phyloP scores from a whole-genome alignment of 2,329 filamentous ascomycete genomes.

The Penicillium hesseltinei region DNA sequence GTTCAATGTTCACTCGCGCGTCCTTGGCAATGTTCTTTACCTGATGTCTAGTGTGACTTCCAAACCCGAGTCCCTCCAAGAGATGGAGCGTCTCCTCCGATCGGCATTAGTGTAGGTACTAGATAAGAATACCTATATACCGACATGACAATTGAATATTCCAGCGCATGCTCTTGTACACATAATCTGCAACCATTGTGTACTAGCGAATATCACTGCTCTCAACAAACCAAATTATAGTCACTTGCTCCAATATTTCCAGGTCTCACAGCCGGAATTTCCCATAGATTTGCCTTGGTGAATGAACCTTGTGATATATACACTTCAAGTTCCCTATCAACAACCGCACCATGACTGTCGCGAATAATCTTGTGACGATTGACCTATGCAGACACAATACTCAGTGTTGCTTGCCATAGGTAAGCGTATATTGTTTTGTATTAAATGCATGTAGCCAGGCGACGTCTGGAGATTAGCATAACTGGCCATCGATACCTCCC shows the following conservation, averaged over 20 bases:
- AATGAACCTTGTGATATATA: neutral
- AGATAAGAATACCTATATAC: neutral
- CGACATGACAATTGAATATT: neutral
- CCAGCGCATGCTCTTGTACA: neutral
- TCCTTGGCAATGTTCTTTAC: constrained; percentile 61
- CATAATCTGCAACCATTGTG: neutral
- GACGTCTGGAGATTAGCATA: neutral
- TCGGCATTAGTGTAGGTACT: constrained; percentile 31
- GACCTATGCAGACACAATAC: too few species aligned
- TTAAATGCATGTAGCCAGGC: neutral
- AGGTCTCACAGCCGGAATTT: neutral
- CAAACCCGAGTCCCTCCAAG: constrained; percentile 40
- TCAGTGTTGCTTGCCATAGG: too few species aligned
- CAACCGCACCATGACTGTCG: too few species aligned
- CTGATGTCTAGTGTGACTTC: constrained; percentile 59
- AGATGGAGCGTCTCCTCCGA: constrained; percentile 43
- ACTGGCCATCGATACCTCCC: neutral
- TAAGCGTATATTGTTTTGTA: too few species aligned
- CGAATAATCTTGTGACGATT: too few species aligned
- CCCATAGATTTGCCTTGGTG: too few species aligned
- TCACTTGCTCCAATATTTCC: neutral
- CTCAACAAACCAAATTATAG: neutral
- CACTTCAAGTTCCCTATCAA: neutral
- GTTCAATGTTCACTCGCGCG: constrained; percentile 56
- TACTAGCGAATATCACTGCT: neutral